These are phyloP conservation scores for Daedalea quercina DNA, from an alignment of 768 basidiomycete genomes.

Conservation along the genomic window DNA sequence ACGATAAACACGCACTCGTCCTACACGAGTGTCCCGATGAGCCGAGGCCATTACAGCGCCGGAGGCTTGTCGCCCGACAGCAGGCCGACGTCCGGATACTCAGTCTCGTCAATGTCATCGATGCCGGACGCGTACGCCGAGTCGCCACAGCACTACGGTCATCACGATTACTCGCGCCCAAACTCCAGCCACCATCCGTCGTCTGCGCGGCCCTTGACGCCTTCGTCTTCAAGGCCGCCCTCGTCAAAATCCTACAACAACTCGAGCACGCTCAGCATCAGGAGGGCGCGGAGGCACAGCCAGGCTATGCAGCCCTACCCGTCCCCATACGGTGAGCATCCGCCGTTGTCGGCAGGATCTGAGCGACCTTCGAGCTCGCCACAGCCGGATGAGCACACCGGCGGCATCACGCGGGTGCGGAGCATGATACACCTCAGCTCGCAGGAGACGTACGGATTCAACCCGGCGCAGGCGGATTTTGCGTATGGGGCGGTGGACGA, in stretches of 20 bases:
- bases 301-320: constrained; percentile 88
- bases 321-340: constrained; percentile 65
- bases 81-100: constrained; percentile 81
- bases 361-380: constrained; percentile 69
- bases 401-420: constrained; percentile 61
- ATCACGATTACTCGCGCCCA: constrained; percentile 59
- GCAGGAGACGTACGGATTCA: constrained; percentile 61
- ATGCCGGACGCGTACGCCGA: constrained; percentile 57
- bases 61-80: constrained; percentile 76
- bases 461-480: constrained; percentile 67
- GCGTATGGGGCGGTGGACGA: constrained; percentile 64
- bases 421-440: constrained; percentile 81
- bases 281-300: constrained; percentile 71
- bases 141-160: constrained; percentile 33
- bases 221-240: constrained; percentile 59
- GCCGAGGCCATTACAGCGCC: constrained; percentile 60
- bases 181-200: constrained; percentile 65
- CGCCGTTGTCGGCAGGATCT: constrained; percentile 30
- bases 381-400: constrained; percentile 46
- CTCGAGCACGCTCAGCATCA: constrained; percentile 54
- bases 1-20: constrained; percentile 26
- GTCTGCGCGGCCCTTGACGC: constrained; percentile 36
- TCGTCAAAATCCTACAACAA: constrained; percentile 57
- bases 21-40: constrained; percentile 65
- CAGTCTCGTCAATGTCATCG: constrained; percentile 77